These are phyloP conservation scores for Fomitopsis pulvina DNA, from an alignment of 768 basidiomycete species.

Conservation along the genomic window DNA sequence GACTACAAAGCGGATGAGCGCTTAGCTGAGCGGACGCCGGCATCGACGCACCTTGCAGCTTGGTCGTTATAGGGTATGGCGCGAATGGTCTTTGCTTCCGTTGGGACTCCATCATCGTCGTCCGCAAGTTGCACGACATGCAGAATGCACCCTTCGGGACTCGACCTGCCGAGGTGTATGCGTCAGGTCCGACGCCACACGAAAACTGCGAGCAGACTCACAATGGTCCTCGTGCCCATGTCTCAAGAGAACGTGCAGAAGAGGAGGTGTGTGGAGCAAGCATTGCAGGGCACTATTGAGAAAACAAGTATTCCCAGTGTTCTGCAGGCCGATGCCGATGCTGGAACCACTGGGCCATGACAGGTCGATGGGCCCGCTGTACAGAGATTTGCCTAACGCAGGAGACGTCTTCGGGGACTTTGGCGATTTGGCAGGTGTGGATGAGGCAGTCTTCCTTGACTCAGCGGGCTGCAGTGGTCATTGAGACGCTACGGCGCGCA, in stretches of 20 bases:
- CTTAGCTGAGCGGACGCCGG: not conserved
- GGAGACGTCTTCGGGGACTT: slow-evolving; percentile 11
- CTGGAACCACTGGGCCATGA: slow-evolving; percentile 50
- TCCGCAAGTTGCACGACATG: slow-evolving; percentile 67
- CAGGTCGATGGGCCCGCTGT: slow-evolving; percentile 49
- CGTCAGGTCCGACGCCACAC: not conserved
- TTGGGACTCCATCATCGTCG: slow-evolving; percentile 51
- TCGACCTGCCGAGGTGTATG: slow-evolving; percentile 26
- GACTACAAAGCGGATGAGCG: slow-evolving; percentile 34
- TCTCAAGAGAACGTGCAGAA: slow-evolving; percentile 52
- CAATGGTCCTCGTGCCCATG: slow-evolving; percentile 51
- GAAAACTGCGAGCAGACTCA: slow-evolving; percentile 31
- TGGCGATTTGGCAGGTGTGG: slow-evolving; percentile 23
- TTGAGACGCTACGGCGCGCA: not conserved
- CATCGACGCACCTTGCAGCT: slow-evolving; percentile 53
- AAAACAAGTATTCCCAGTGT: slow-evolving; percentile 93
- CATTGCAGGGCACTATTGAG: slow-evolving; percentile 93
- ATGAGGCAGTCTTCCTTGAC: slow-evolving; percentile 2
- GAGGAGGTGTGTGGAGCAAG: slow-evolving; percentile 85
- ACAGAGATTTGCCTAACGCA: slow-evolving; percentile 36
- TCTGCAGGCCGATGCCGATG: slow-evolving; percentile 63
- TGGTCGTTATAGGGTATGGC: slow-evolving; percentile 58
- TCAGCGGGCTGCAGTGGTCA: not conserved
- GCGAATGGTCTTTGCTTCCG: slow-evolving; percentile 41
- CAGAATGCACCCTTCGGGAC: slow-evolving; percentile 51